Evolutionary conservation across 352 stramenopile species (phyloP).

Genomic region (Phytophthora melonis): DNA sequence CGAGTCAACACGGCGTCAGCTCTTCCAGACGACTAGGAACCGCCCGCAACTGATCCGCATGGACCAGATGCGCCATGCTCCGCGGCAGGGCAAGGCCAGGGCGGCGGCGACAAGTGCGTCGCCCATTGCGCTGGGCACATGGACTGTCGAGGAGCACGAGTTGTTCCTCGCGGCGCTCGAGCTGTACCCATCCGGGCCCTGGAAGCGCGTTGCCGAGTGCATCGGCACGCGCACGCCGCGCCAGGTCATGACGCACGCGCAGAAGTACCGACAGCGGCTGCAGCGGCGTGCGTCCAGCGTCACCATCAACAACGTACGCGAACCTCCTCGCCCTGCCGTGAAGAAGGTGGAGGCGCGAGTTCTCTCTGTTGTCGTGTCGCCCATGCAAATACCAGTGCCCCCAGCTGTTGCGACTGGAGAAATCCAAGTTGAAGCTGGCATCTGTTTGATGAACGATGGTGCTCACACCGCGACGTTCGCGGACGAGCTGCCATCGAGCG

Average conservation of each 20-base stretch:
- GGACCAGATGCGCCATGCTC: conserved; percentile 31
- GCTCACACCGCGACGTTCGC: conserved; percentile 5
- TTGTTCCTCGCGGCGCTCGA: conserved; percentile 41
- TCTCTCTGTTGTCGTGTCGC: conserved; percentile 32
- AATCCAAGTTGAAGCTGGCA: conserved; percentile 36
- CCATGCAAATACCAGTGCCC: conserved; percentile 13
- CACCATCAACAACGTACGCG: background rate
- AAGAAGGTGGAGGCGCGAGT: conserved; percentile 18
- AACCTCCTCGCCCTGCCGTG: background rate
- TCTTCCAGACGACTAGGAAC: conserved; percentile 26
- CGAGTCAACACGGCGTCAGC: conserved; percentile 25
- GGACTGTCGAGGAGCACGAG: conserved; percentile 34
- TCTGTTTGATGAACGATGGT: conserved; percentile 11
- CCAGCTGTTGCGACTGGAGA: conserved; percentile 32
- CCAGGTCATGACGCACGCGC: conserved; percentile 50
- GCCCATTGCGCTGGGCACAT: conserved; percentile 24
- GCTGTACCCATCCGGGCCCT: conserved; percentile 57
- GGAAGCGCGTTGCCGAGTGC: conserved; percentile 51
- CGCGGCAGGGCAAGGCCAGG: background rate
- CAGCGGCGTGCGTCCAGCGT: conserved; percentile 7
- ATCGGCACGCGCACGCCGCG: conserved; percentile 44
- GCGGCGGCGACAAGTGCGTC: background rate
- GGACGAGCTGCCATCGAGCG: conserved; percentile 18
- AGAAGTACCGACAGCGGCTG: conserved; percentile 45
- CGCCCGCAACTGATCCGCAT: conserved; percentile 34